Base-by-base conservation (phyloP, 148 eudicot species). In the Tetragonia tetragonoides region DNA sequence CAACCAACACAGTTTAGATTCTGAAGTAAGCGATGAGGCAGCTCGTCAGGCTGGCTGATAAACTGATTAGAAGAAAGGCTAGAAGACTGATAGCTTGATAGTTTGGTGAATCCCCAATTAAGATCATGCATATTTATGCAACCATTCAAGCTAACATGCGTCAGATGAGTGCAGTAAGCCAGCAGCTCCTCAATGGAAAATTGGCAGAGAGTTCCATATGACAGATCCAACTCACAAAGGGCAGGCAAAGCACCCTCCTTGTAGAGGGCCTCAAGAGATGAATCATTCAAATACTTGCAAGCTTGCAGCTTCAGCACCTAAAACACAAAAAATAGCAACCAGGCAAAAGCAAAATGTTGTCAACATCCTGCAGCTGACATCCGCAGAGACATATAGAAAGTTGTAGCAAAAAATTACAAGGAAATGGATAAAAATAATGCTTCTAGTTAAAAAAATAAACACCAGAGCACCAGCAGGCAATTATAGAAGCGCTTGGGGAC, bases 231-330 rank as follows among this genome's bases (percentile, higher is more conserved):
- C 76, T 95, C 97, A 77, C 87, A 78, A 18, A 95, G 90, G 61
- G 90, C 84, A 23, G 97, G 99, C 75, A 95, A 89, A 79, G 97
- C 94, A 73, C 90, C 89, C 64, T 88, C 85, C 75, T 88, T 92
- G 84, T 95, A 88, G 37, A 95, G 90, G 74, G 96, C 90, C 84
- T 92, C 96, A 61, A 95, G 77, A 2, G 99, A 87, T 18, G 90
- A 82, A 77, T 92, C 93, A 77, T 79, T 80, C n/a, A 95, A 87
- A 85, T 92, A 92, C 86, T 95, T 95, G 90, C 99, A 95, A 15
- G 99, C 99, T 84, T 91, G 99, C 87, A 95, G 77, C 84, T 92
- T 95, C 68, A 95, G 73, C 66, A 92, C 94, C 99, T 95, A 66
- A 7, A 80, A 28, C 69, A 47, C 59, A 62, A 11, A 34, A 11